A percentile compares a stretch with the other conserved stretches of the same genome.
Conservation (phyloP, 208 protist genomes). For the Acanthamoeba royreba region DNA sequence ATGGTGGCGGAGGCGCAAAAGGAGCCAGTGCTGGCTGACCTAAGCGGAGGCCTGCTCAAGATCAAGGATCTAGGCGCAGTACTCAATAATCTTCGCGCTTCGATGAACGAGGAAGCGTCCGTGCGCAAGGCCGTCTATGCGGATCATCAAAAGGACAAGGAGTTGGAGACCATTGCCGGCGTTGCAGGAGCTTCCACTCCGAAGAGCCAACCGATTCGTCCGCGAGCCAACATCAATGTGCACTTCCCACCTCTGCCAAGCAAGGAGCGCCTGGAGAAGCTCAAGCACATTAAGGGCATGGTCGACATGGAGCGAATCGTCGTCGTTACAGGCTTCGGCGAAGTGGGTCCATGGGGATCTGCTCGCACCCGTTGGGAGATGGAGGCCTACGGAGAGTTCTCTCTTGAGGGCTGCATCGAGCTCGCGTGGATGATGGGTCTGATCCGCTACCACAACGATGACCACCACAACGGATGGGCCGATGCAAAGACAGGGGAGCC, state of each 20-base stretch:
- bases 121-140: slow-evolving; percentile 40
- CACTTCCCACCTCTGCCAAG: slow-evolving; percentile 58
- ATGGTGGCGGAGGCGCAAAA: slow-evolving; percentile 56
- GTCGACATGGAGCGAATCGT: slow-evolving; percentile 76
- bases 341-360: slow-evolving; percentile 81
- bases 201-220: neutral
- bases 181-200: neutral
- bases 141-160: slow-evolving; percentile 7
- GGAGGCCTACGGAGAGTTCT: slow-evolving; percentile 79
- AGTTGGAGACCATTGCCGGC: neutral
- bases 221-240: slow-evolving; percentile 62
- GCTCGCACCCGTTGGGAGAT: slow-evolving; percentile 79
- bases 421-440: slow-evolving; percentile 83
- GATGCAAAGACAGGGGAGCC: slow-evolving; percentile 68
- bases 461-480: slow-evolving; percentile 72
- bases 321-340: slow-evolving; percentile 80
- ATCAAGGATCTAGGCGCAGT: slow-evolving; percentile 63
- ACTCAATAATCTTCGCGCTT: slow-evolving; percentile 28
- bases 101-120: slow-evolving; percentile 53
- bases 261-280: slow-evolving; percentile 53
- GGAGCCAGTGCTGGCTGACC: slow-evolving; percentile 77
- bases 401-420: slow-evolving; percentile 81
- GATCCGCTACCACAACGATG: slow-evolving; percentile 71
- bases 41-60: slow-evolving; percentile 71
- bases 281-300: slow-evolving; percentile 64